Percentiles rank a stretch among this genome's conserved stretches.
These are phyloP conservation scores for Pleurotus salmoneostramineus DNA, from an alignment of 768 basidiomycete genomes.

Conservation along the genomic window DNA sequence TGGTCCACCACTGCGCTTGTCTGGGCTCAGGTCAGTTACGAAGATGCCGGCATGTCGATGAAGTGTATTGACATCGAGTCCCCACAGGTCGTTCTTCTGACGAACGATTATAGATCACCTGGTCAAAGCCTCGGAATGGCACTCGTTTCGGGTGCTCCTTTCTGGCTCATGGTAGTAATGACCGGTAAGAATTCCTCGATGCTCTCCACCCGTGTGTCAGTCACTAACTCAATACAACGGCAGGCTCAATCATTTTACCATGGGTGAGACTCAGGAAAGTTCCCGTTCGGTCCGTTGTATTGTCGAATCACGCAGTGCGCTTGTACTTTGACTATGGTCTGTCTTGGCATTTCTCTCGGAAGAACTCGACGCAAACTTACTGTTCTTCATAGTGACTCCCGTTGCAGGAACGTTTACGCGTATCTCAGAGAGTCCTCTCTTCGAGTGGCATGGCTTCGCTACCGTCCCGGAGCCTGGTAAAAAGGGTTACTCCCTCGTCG, in stretches of 20 bases:
- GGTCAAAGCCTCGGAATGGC: slow-evolving; percentile 36
- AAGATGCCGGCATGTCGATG: background rate
- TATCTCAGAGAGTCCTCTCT: slow-evolving; percentile 41
- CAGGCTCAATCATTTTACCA: slow-evolving; percentile 51
- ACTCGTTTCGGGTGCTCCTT: slow-evolving; percentile 38
- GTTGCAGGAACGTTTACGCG: slow-evolving; percentile 43
- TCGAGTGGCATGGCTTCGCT: slow-evolving; percentile 60
- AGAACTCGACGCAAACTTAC: background rate
- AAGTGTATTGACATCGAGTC: background rate
- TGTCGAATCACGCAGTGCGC: slow-evolving; percentile 55
- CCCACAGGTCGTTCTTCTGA: slow-evolving; percentile 41
- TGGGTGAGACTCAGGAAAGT: slow-evolving; percentile 59
- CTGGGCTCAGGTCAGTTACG: slow-evolving; percentile 46
- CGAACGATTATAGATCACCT: slow-evolving; percentile 44
- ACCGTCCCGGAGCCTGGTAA: slow-evolving; percentile 45
- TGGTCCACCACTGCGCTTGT: slow-evolving; percentile 51
- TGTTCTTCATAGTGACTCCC: slow-evolving; percentile 29
- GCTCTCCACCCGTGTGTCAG: background rate
- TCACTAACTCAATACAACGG: background rate
- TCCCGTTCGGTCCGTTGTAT: slow-evolving; percentile 44
- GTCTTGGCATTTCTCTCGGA: slow-evolving; percentile 8
- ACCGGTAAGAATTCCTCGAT: slow-evolving; percentile 26
- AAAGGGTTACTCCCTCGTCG: slow-evolving; percentile 51
- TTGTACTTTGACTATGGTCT: slow-evolving; percentile 57
- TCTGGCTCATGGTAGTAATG: slow-evolving; percentile 55